Evolutionary conservation across 768 basidiomycete species (phyloP).

Genomic region (Amylocystis lapponica): DNA sequence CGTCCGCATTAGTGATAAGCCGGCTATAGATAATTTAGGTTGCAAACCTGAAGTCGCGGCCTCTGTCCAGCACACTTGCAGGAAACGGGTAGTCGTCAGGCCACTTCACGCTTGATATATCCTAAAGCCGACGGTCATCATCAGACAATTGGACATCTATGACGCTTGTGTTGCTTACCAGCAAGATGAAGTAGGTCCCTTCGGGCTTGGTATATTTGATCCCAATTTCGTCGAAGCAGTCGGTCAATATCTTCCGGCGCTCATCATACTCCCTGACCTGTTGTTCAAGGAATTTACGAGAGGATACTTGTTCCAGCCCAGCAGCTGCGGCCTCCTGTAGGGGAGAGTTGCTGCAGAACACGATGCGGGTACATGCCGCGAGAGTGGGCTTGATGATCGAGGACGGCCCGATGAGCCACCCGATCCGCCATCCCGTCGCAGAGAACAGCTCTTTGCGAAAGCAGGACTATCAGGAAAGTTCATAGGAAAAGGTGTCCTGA

Average conservation of each 20-base stretch:
- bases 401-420: constrained; percentile 89
- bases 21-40: neutral
- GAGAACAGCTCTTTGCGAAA: constrained; percentile 77
- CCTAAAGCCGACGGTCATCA: constrained; percentile 36
- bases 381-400: constrained; percentile 82
- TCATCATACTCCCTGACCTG: constrained; percentile 78
- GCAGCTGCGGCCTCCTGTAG: constrained; percentile 90
- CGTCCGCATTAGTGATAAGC: constrained; percentile 10
- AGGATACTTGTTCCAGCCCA: constrained; percentile 76
- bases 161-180: constrained; percentile 42
- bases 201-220: constrained; percentile 84
- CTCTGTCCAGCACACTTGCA: constrained; percentile 63
- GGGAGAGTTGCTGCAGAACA: constrained; percentile 93
- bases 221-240: constrained; percentile 79
- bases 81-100: constrained; percentile 87
- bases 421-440: constrained; percentile 95
- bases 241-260: constrained; percentile 66
- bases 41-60: constrained; percentile 77
- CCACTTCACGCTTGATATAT: constrained; percentile 70
- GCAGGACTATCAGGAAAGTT: constrained; percentile 3
- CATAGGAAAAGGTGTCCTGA: constrained; percentile 19
- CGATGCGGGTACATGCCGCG: constrained; percentile 88
- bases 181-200: constrained; percentile 86
- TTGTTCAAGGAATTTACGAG: constrained; percentile 70
- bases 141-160: neutral